Base-by-base conservation (phyloP, 1,284 basidiomycete species). In the Meira miltonrushii region DNA sequence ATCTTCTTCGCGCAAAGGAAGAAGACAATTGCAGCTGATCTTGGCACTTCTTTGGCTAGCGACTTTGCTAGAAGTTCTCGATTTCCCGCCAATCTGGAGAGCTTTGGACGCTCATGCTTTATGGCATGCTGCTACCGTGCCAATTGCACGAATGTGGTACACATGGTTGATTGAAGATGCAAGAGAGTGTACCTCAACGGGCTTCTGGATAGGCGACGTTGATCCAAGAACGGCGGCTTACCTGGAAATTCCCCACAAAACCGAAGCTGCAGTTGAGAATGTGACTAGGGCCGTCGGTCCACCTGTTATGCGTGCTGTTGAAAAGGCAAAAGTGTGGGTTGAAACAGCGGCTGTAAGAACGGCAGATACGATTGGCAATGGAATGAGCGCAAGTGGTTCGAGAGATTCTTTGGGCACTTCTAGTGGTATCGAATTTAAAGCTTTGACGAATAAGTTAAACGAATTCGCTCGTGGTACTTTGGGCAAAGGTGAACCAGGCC, bases 51-150 rank as follows among this genome's bases (percentile, higher is more conserved):
- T 88, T 1, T 89, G 87, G 1, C 82, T 83, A 0, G 88, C 91
- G 9, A 91, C 88, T 15, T 81, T 83, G 0, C 82, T 99, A 25
- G 95, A 99, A 77, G 76, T 98, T 1, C 85, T 96, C 66, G 95
- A 99, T 74, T 98, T 98, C 70, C 85, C 91, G 1, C 90, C 95
- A 0, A 50, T 79, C 12, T 71, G 78, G 25, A 80, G 92, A 44
- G 77, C 86, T 2, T 80, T 97, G n/a, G 95, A 99, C 74, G 92
- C 94, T 0, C 95, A 98, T 79, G 83, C 92, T 3, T 80, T 97
- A 11, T 98, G 95, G 95, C 95, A 99, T 80, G 80, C 89, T 2
- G 84, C 86, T 1, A 99, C 94, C 0, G 87, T 85, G 0, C 89
- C 89, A 0, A 84, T 98, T 50, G 85, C 86, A 1, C 75, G 83